Evolutionary conservation across 768 basidiomycete genomes (phyloP), one percentile per base, ranked within the genome.

Genomic region (Boletus coccyginus): DNA sequence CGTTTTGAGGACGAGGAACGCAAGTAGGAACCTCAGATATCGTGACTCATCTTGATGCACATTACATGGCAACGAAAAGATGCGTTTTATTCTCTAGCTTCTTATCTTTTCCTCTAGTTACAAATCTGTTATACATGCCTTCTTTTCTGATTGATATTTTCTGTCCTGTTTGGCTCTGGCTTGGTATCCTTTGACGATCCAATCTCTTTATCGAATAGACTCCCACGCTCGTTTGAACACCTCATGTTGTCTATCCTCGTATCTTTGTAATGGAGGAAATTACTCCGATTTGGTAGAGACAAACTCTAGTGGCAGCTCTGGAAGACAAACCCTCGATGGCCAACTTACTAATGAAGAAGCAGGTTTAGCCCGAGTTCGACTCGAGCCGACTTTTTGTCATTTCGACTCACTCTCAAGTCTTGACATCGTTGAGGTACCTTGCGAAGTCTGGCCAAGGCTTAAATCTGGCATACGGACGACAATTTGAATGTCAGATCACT

Each of bases 151-250:
- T 52, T 24, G 50, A 50, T 52, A 5, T 46, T 49, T n/a, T 46
- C 45, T 51, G 46, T 53, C 29, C 29, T 31, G 32, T 40, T 57
- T 57, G 40, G 35, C n/a, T 42, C 33, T 33, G 41, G 42, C 36
- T 55, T 41, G 21, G 45, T 48, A 38, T 48, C 50, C 41, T 49
- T 21, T 43, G 48, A 14, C 14, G 27, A 41, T 52, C 17, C 38
- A 35, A 24, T 6, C 29, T 48, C 27, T 46, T 42, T 55, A n/a
- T 52, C 35, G n/a, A 39, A 56, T 50, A 61, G 57, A 63, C 61
- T 41, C 33, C 16, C 36, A 61, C 68, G 7, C 55, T 68, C 67
- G 39, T 66, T 70, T 55, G 44, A 46, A 50, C 33, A 47, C 40
- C 9, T n/a, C n/a, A n/a, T n/a, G n/a, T n/a, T n/a, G n/a, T n/a